Percentiles rank a stretch among this genome's conserved stretches.
These are phyloP conservation scores for Theobroma cacao DNA, from an alignment of 345 rosid genomes.

Conservation along the genomic window DNA sequence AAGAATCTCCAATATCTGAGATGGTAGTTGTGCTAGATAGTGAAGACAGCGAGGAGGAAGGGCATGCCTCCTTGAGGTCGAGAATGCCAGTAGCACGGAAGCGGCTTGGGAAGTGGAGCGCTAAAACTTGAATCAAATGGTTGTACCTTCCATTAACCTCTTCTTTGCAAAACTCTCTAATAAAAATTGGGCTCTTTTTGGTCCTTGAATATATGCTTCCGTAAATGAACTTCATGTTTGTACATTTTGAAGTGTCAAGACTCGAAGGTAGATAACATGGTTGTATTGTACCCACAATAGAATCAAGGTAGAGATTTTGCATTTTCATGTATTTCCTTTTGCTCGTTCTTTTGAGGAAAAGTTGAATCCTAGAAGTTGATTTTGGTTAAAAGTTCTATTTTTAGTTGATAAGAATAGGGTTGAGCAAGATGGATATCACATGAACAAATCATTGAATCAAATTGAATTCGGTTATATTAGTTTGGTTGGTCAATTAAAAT, in stretches of 20 bases:
- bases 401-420: no score
- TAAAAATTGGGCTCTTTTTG: neutral
- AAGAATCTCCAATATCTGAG: conserved; percentile 39
- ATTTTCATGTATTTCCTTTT: neutral
- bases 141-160: neutral
- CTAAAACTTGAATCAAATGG: conserved; percentile 20
- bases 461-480: no score
- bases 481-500: no score
- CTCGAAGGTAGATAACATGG: neutral
- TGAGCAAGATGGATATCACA: no score
- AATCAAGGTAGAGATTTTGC: neutral
- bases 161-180: neutral
- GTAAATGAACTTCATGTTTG: neutral
- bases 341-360: neutral
- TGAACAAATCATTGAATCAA: no score
- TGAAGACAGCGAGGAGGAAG: conserved; percentile 75
- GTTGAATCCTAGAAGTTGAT: neutral
- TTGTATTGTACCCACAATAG: neutral
- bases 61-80: conserved; percentile 24
- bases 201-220: neutral
- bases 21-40: conserved; percentile 63
- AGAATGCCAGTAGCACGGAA: conserved; percentile 36
- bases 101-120: conserved; percentile 28
- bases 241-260: neutral
- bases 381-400: no score